phyloP scores from a whole-genome alignment of 1,284 basidiomycete genomes.

The Marasmius fiardii region DNA sequence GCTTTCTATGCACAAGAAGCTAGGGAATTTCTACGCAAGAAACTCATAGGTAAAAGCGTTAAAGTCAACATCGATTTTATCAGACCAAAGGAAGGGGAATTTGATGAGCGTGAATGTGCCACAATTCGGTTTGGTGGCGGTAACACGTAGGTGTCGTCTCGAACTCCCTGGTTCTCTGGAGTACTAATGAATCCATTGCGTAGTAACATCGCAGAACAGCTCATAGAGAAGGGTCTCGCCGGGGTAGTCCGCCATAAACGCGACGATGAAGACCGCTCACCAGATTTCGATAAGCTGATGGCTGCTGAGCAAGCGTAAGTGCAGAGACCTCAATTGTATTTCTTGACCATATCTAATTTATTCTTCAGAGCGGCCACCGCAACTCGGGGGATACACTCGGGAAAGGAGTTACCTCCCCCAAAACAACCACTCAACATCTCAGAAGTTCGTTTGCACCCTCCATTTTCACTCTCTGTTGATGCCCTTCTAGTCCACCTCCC shows the following conservation, averaged over 20 bases:
- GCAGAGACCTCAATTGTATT: not conserved
- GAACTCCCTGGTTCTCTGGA: not conserved
- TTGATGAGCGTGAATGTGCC: constrained; percentile 83
- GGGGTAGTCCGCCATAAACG: constrained; percentile 89
- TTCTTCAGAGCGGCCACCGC: constrained; percentile 69
- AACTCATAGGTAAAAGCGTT: constrained; percentile 88
- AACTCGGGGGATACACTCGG: constrained; percentile 86
- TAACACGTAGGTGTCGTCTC: constrained; percentile 49
- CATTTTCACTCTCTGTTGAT: not conserved
- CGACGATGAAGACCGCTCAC: constrained; percentile 93
- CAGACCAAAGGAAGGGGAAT: constrained; percentile 91
- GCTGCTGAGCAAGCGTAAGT: constrained; percentile 87
- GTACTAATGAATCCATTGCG: constrained; percentile 3
- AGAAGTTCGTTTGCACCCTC: constrained; percentile 45
- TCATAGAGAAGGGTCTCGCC: constrained; percentile 91
- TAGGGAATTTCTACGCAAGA: constrained; percentile 87
- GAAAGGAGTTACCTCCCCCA: constrained; percentile 78
- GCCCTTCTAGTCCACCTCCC: constrained; percentile 52
- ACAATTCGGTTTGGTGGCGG: constrained; percentile 33
- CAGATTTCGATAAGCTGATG: constrained; percentile 94
- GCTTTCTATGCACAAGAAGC: constrained; percentile 90
- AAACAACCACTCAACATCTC: constrained; percentile 84
- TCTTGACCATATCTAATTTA: constrained; percentile 5
- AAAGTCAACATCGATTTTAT: constrained; percentile 85
- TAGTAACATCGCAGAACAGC: constrained; percentile 88